These are phyloP conservation scores for Penicillium corylophilum DNA, from an alignment of 2,329 filamentous ascomycete genomes.

Conservation along the genomic window DNA sequence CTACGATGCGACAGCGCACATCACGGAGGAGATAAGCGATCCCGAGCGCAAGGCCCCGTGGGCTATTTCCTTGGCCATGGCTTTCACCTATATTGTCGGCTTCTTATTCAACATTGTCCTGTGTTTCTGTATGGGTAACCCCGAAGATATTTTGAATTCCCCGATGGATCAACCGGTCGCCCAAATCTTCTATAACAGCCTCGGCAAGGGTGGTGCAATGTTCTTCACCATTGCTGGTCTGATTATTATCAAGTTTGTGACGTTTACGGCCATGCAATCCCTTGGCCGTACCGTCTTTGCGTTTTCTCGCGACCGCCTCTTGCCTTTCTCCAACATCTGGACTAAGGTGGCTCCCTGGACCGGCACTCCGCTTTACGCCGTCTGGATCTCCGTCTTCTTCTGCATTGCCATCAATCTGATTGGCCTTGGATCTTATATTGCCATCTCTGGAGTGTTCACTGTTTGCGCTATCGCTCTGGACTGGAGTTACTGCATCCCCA, in stretches of 20 bases:
- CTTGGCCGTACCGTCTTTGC: slow-evolving; percentile 56
- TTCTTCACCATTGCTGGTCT: slow-evolving; percentile 58
- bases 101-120: slow-evolving; percentile 61
- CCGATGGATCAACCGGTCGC: slow-evolving; percentile 55
- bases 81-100: slow-evolving; percentile 56
- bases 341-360: slow-evolving; percentile 51
- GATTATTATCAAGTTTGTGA: slow-evolving; percentile 59
- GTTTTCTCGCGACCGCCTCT: slow-evolving; percentile 54
- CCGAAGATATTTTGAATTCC: slow-evolving; percentile 45
- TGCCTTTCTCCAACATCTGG: slow-evolving; percentile 51
- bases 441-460: slow-evolving; percentile 48
- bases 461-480: slow-evolving; percentile 47
- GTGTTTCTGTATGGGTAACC: slow-evolving; percentile 57
- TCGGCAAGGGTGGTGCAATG: slow-evolving; percentile 54
- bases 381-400: slow-evolving; percentile 56
- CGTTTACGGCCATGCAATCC: slow-evolving; percentile 58
- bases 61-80: slow-evolving; percentile 57
- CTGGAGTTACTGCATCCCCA: slow-evolving; percentile 57
- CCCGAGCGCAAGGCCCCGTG: slow-evolving; percentile 55
- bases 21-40: slow-evolving; percentile 54
- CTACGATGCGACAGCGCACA: slow-evolving; percentile 50
- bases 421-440: slow-evolving; percentile 47
- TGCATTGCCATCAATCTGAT: slow-evolving; percentile 61
- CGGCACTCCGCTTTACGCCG: slow-evolving; percentile 53
- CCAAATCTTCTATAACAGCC: slow-evolving; percentile 59